phyloP scores from a whole-genome alignment of 2,329 filamentous ascomycete species.

The Calycina marina region DNA sequence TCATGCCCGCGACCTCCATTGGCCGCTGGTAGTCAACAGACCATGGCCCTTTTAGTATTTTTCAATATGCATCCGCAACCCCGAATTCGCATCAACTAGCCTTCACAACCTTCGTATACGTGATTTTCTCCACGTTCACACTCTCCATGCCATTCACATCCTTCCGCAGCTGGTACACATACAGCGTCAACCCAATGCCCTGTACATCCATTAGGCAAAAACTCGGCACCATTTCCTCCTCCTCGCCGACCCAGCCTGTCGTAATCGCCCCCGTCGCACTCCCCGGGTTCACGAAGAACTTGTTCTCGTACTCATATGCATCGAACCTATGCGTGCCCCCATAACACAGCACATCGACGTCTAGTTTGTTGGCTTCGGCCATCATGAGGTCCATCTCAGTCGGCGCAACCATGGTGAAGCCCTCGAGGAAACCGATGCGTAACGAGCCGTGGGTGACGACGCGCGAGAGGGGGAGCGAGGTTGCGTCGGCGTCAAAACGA shows the following conservation, averaged over 20 bases:
- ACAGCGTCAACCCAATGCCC: slow-evolving; percentile 87
- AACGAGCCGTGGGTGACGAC: slow-evolving; percentile 51
- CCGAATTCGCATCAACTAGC: slow-evolving; percentile 20
- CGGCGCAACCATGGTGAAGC: slow-evolving; percentile 49
- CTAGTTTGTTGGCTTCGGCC: slow-evolving; percentile 52
- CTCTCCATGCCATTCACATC: slow-evolving; percentile 65
- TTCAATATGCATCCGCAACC: too few relatives aligned
- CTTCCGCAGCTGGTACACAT: slow-evolving; percentile 78
- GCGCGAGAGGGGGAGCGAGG: slow-evolving; percentile 48
- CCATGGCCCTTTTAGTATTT: too few relatives aligned
- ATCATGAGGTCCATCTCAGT: slow-evolving; percentile 52
- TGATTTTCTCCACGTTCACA: slow-evolving; percentile 74
- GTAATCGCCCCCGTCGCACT: slow-evolving; percentile 50
- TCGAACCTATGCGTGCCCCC: slow-evolving; percentile 55
- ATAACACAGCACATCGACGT: slow-evolving; percentile 56
- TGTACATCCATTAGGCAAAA: slow-evolving; percentile 99
- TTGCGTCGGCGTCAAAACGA: slow-evolving; percentile 51
- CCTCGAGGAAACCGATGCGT: slow-evolving; percentile 52
- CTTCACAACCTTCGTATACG: slow-evolving; percentile 57
- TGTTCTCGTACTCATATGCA: slow-evolving; percentile 60
- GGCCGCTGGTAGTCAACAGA: too few relatives aligned
- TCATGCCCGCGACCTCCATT: too few relatives aligned
- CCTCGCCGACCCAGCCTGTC: slow-evolving; percentile 40
- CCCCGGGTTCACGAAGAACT: slow-evolving; percentile 58
- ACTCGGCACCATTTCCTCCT: slow-evolving; percentile 70